These are phyloP conservation scores for Eucalyptus microcorys DNA, from an alignment of 345 rosid species.

Conservation along the genomic window DNA sequence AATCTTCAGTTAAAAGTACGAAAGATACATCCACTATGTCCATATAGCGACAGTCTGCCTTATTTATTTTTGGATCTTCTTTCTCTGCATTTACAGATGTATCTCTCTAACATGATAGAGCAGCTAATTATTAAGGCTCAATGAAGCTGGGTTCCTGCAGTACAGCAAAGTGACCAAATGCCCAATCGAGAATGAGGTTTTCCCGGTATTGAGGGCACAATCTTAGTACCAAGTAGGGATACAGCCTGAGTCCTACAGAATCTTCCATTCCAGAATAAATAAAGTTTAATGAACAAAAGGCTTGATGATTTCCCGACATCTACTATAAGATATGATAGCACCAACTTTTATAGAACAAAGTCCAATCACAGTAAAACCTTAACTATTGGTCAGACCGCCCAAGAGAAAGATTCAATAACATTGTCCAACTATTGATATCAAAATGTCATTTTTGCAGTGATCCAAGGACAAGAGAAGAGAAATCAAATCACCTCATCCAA, in stretches of 20 bases:
- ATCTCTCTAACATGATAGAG: neutral
- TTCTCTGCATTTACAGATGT: neutral
- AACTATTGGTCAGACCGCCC: neutral
- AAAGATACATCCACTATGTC: neutral
- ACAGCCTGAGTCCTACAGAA: neutral
- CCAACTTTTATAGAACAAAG: neutral
- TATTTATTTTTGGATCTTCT: neutral
- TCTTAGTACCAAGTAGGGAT: neutral
- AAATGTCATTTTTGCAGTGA: neutral
- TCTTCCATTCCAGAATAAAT: neutral
- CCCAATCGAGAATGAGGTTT: neutral
- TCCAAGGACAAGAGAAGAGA: neutral
- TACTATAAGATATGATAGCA: neutral
- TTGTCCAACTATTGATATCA: neutral
- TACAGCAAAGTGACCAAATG: neutral
- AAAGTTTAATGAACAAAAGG: neutral
- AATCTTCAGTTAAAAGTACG: neutral
- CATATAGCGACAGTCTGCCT: neutral
- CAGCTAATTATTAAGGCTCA: neutral
- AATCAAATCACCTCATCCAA: neutral
- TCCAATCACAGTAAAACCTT: neutral
- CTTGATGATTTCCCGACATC: neutral
- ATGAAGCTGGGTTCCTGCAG: neutral
- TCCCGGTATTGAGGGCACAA: neutral
- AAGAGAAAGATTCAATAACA: neutral